Base-by-base conservation (phyloP, 306 rosid species). In the Arachis hypogaea region DNA sequence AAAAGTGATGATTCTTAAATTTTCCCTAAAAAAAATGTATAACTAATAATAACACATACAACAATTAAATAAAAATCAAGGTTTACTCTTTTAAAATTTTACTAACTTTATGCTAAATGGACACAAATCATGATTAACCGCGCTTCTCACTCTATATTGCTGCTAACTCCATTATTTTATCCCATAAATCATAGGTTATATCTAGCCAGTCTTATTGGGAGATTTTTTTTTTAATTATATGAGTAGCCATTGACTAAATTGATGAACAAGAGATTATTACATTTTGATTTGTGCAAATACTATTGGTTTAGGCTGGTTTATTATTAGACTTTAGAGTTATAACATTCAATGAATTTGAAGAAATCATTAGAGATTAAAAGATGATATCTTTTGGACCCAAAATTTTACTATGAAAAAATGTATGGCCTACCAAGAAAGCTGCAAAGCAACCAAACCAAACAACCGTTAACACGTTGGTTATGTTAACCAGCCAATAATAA, bases 341-440 rank as follows among this genome's bases (percentile, higher is more conserved):
- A 6, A 9, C 16, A 64, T 44, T 64, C 47, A 44, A 18, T 18
- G 55, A 64, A 65, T 18, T 4, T 10, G 14, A 45, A 22, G 50
- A 28, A 22, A 63, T 47, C 33, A 43, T 43, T 7, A 43, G 9
- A 43, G 9, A 43, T 5, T 5, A 43, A 43, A 43, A 8, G 38
- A 5, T n/a, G 41, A 59, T 59, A 14, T 0, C 18, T 12, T 4
- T 7, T 2, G 47, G 62, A 50, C 62, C 69, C 45, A 51, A 2
- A 51, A 0, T 11, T 71, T 33, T 7, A 16, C 28, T 22, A 22
- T 1, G 28, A 71, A 28, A 46, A 57, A 62, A 69, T 42, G 2
- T 5, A 74, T 63, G 83, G 43, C 79, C 73, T 57, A 71, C 72
- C 71, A 65, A 75, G 72, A 82, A 44, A 75, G 12, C 5, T 57